Conservation (phyloP, 192 early-diverging fungal species). For the Umbelopsis sp. region DNA sequence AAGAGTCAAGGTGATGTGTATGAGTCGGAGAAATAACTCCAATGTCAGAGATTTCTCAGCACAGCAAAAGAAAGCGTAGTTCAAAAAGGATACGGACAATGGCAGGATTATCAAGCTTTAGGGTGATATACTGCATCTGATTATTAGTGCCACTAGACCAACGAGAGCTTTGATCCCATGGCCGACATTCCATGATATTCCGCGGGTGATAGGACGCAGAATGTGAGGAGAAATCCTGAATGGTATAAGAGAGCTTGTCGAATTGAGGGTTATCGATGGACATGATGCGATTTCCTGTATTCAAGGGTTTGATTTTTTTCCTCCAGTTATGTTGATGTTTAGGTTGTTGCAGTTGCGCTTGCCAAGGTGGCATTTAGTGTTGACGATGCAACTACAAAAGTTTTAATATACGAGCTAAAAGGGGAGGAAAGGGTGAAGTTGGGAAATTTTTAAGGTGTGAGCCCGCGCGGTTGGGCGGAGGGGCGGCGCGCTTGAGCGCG, state of each 20-base stretch:
- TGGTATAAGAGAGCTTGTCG: constrained; percentile 54
- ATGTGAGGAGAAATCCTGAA: constrained; percentile 80
- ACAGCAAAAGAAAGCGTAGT: constrained; percentile 58
- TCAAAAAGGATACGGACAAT: constrained; percentile 74
- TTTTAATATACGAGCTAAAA: too few species aligned
- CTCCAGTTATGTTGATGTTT: too few species aligned
- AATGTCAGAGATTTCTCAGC: neutral
- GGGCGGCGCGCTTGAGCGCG: too few species aligned
- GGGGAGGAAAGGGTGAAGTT: too few species aligned
- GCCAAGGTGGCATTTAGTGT: too few species aligned
- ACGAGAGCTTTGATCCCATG: constrained; percentile 86
- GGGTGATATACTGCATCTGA: constrained; percentile 90
- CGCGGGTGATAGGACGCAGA: constrained; percentile 84
- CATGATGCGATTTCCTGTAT: neutral
- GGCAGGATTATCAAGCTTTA: constrained; percentile 83
- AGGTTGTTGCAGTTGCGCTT: too few species aligned
- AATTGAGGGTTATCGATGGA: neutral
- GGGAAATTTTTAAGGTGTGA: too few species aligned
- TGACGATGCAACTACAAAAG: too few species aligned
- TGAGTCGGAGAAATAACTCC: constrained; percentile 16
- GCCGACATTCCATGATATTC: constrained; percentile 82
- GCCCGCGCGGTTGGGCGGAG: too few species aligned
- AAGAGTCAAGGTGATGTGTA: neutral
- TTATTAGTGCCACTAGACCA: constrained; percentile 89
- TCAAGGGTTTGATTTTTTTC: neutral